phyloP scores from a whole-genome alignment of 768 basidiomycete species.

The Gymnopilus dilepis region DNA sequence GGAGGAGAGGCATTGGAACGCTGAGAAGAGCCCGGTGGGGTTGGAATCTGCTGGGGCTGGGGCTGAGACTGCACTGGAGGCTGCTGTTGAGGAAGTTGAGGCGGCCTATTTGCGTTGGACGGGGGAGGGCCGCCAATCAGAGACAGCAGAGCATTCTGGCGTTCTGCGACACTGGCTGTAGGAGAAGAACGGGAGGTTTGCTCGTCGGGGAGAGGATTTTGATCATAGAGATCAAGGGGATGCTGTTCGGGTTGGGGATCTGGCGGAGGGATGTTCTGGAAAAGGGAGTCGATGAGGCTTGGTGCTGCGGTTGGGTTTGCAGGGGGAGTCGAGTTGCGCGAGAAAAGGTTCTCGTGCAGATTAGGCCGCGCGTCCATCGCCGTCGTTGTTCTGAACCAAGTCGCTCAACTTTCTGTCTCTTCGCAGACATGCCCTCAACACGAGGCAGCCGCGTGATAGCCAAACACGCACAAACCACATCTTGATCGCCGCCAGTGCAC shows the following conservation, averaged over 20 bases:
- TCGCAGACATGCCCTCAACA: conserved; percentile 47
- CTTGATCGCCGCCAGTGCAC: background rate
- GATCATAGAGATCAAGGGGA: conserved; percentile 28
- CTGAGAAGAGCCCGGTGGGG: conserved; percentile 67
- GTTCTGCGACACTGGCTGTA: conserved; percentile 56
- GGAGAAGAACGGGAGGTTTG: conserved; percentile 46
- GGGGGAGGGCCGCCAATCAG: conserved; percentile 53
- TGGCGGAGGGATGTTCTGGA: conserved; percentile 28
- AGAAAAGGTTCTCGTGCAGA: conserved; percentile 55
- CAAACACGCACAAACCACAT: conserved; percentile 28
- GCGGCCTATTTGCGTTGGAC: conserved; percentile 27
- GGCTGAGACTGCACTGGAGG: conserved; percentile 12
- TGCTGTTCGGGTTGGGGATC: conserved; percentile 19
- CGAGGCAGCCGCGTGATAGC: conserved; percentile 41
- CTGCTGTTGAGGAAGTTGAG: conserved; percentile 23
- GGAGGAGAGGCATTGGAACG: conserved; percentile 61
- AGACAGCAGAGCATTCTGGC: conserved; percentile 78
- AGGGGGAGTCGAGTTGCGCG: conserved; percentile 59
- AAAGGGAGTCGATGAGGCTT: conserved; percentile 67
- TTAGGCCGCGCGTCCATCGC: conserved; percentile 49
- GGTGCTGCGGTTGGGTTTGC: conserved; percentile 41
- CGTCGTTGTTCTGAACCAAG: conserved; percentile 6
- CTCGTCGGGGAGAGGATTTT: conserved; percentile 48
- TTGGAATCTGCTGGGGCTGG: conserved; percentile 59
- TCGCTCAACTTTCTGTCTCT: background rate